Conservation (phyloP, 768 basidiomycete genomes). For the Gloeostereum incarnatum region DNA sequence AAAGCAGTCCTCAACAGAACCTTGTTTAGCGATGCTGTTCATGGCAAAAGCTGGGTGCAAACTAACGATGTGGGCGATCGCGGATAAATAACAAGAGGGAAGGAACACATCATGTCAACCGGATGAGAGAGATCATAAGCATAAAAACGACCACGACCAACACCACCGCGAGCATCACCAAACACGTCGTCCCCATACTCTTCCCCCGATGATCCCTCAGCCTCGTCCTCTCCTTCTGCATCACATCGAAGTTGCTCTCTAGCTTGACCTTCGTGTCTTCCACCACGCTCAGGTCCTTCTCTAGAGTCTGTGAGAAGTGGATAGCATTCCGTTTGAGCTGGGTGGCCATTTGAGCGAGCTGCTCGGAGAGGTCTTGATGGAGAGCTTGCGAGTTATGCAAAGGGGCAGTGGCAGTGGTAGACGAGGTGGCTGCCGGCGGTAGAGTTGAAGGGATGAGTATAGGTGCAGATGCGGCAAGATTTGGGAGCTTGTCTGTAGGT, state of each 20-base stretch:
- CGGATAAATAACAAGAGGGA: too few relatives aligned
- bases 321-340: constrained; percentile 80
- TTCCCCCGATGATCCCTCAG: constrained; percentile 55
- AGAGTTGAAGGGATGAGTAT: constrained; percentile 22
- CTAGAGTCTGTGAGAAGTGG: constrained; percentile 66
- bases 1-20: too few relatives aligned
- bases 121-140: constrained; percentile 65
- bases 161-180: constrained; percentile 53
- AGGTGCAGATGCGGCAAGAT: constrained; percentile 17
- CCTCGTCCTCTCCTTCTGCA: constrained; percentile 55
- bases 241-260: constrained; percentile 60
- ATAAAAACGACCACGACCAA: constrained; percentile 63
- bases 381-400: constrained; percentile 44
- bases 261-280: constrained; percentile 62
- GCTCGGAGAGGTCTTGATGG: constrained; percentile 66
- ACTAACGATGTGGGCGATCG: too few relatives aligned
- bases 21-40: too few relatives aligned
- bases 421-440: constrained; percentile 20
- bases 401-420: constrained; percentile 15
- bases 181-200: constrained; percentile 64
- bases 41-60: too few relatives aligned
- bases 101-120: constrained; percentile 43
- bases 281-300: constrained; percentile 66
- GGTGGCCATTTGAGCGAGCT: constrained; percentile 78
- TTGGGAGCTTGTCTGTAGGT: constrained; percentile 18